Conservation (phyloP, 805 yeast species). For the Metschnikowia anglica region DNA sequence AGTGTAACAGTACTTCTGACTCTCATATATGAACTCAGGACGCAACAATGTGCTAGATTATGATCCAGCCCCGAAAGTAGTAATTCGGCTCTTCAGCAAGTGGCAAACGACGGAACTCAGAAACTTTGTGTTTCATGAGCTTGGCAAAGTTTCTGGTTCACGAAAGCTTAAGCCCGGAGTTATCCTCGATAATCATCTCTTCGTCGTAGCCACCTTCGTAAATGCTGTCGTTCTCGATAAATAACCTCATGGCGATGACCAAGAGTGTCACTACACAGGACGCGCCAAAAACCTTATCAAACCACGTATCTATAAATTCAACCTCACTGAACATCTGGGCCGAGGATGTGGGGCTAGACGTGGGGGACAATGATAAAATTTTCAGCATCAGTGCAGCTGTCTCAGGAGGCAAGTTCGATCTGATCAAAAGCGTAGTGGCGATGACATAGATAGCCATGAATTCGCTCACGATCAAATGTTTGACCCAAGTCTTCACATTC, state of each 20-base stretch:
- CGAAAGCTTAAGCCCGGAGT: constrained; percentile 10
- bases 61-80: too few species aligned
- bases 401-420: constrained; percentile 48
- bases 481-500: constrained; percentile 30
- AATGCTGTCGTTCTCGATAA: constrained; percentile 18
- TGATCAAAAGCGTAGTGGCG: constrained; percentile 50
- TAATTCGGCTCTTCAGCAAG: too few species aligned
- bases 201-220: constrained; percentile 32
- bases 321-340: constrained; percentile 34
- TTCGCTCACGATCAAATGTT: constrained; percentile 43
- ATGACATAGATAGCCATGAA: constrained; percentile 51
- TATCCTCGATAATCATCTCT: constrained; percentile 32
- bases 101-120: too few species aligned
- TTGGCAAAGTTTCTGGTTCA: too few species aligned
- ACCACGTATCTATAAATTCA: constrained; percentile 51
- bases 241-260: constrained; percentile 23
- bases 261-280: constrained; percentile 38
- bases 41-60: too few species aligned
- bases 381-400: constrained; percentile 41
- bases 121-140: too few species aligned
- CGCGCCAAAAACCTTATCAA: constrained; percentile 50
- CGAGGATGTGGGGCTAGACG: constrained; percentile 17
- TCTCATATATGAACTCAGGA: too few species aligned
- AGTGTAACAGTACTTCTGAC: too few species aligned
- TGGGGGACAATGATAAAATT: constrained; percentile 34